These are phyloP conservation scores for Escallonia rubra DNA, from an alignment of 129 eudicot species.

Conservation along the genomic window DNA sequence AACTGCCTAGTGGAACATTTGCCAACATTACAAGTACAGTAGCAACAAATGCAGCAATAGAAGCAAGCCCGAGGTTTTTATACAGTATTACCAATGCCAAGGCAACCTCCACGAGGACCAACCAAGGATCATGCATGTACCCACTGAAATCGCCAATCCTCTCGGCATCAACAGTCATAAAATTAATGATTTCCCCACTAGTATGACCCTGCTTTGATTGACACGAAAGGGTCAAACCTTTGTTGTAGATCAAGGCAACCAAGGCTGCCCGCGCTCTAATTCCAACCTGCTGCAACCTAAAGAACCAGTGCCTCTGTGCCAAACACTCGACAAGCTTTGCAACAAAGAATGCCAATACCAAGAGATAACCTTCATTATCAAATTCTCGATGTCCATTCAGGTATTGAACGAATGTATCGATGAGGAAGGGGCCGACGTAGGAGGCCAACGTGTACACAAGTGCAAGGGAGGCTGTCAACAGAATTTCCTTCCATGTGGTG, in stretches of 20 bases:
- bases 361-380: constrained; percentile 34
- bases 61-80: constrained; percentile 63
- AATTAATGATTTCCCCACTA: constrained; percentile 71
- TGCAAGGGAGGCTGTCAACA: constrained; percentile 41
- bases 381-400: constrained; percentile 43
- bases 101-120: constrained; percentile 54
- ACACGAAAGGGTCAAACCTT: constrained; percentile 62
- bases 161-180: constrained; percentile 86
- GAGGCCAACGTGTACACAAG: constrained; percentile 49
- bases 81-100: constrained; percentile 58
- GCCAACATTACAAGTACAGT: constrained; percentile 52
- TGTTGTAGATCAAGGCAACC: constrained; percentile 61
- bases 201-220: constrained; percentile 61
- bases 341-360: constrained; percentile 55
- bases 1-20: constrained; percentile 60
- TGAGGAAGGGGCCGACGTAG: constrained; percentile 76
- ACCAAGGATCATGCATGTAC: constrained; percentile 78
- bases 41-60: constrained; percentile 59
- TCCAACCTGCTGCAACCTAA: constrained; percentile 58
- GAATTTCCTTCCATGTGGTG: constrained; percentile 51
- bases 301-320: constrained; percentile 59
- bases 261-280: constrained; percentile 51
- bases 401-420: constrained; percentile 66
- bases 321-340: constrained; percentile 72
- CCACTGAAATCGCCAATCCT: constrained; percentile 57